These are phyloP conservation scores for Leptomonas pyrrhocoris DNA, from an alignment of 208 protist genomes.

Conservation along the genomic window DNA sequence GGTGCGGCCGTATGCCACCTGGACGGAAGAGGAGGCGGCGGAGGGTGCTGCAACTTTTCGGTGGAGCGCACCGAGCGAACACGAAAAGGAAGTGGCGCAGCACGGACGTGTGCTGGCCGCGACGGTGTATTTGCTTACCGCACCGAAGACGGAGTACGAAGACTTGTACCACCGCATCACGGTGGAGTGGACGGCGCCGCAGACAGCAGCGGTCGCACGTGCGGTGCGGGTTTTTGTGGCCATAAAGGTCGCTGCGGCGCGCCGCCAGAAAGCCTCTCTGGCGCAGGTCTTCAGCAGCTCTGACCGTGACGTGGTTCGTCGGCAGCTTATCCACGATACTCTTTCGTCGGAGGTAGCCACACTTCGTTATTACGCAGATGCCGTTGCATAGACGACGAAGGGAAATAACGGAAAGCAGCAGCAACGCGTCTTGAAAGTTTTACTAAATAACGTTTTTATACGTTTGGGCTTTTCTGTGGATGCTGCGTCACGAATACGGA, in stretches of 20 bases:
- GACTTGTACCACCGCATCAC: constrained; percentile 47
- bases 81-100: constrained; percentile 35
- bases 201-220: constrained; percentile 8
- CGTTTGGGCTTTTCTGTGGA: no score
- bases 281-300: constrained; percentile 22
- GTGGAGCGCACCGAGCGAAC: constrained; percentile 21
- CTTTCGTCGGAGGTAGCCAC: constrained; percentile 57
- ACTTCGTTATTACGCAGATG: constrained; percentile 28
- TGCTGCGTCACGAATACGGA: no score
- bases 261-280: constrained; percentile 14
- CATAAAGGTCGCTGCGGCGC: constrained; percentile 19
- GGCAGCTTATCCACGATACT: constrained; percentile 36
- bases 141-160: constrained; percentile 21
- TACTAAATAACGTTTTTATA: no score
- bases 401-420: no score
- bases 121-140: constrained; percentile 23
- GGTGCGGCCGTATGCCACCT: constrained; percentile 36
- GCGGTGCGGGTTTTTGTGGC: constrained; percentile 25
- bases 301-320: constrained; percentile 23
- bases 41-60: constrained; percentile 21
- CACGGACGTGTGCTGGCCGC: constrained; percentile 42
- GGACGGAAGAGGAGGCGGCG: constrained; percentile 24
- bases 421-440: no score
- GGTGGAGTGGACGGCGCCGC: constrained; percentile 46
- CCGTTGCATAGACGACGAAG: background rate